These are phyloP conservation scores for Skeletonema costatum DNA, from an alignment of 108 stramenopile genomes.

Conservation along the genomic window DNA sequence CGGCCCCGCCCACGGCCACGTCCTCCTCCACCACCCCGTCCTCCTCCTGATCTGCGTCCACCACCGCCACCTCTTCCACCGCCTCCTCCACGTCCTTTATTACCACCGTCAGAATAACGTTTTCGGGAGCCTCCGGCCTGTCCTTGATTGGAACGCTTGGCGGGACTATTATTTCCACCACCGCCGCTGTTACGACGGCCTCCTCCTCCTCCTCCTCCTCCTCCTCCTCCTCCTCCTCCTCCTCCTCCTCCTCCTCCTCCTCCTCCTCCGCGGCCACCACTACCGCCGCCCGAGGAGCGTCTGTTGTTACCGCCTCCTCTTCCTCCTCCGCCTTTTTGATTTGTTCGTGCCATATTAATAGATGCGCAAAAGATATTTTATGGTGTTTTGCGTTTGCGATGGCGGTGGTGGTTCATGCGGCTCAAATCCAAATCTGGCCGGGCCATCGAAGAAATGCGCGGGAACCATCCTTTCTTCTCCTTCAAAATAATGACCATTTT, in stretches of 20 bases:
- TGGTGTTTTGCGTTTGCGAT: too few species aligned
- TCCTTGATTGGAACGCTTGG: conserved; percentile 1
- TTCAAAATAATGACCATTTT: too few species aligned
- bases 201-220: conserved; percentile 17
- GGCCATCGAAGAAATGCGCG: too few species aligned
- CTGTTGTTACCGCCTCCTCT: conserved; percentile 13
- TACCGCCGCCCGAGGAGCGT: conserved; percentile 7
- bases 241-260: not conserved
- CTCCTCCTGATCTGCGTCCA: conserved; percentile 9
- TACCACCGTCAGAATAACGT: conserved; percentile 17
- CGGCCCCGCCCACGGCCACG: not conserved
- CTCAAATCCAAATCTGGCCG: too few species aligned
- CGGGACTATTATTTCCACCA: not conserved
- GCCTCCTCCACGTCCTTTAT: conserved; percentile 14
- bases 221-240: not conserved
- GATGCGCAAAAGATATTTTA: too few species aligned
- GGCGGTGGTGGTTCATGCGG: too few species aligned
- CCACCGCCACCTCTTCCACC: conserved; percentile 3
- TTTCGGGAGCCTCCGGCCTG: conserved; percentile 22
- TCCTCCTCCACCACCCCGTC: conserved; percentile 10
- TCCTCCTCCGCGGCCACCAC: conserved; percentile 17
- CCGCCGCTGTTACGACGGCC: conserved; percentile 5
- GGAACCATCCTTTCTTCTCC: too few species aligned
- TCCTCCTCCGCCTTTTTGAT: conserved; percentile 34
- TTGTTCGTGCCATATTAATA: conserved; percentile 22